Base-by-base conservation (phyloP, 2,329 filamentous ascomycete genomes). In the Sporothrix brasiliensis region DNA sequence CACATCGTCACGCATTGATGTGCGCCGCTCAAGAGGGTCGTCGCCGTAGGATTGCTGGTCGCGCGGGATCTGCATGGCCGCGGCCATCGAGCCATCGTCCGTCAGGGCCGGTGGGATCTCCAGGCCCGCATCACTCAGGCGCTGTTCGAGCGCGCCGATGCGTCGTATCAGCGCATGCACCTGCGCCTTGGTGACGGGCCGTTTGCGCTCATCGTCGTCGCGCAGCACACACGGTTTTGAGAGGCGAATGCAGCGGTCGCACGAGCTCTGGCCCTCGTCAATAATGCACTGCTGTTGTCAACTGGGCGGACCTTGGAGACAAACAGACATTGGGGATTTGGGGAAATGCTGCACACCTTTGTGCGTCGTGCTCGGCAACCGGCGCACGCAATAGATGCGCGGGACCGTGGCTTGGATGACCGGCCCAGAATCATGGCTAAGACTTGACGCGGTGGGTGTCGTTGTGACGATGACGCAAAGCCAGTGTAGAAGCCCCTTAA, bases 361-460 rank as follows among this genome's bases (percentile, higher is more conserved):
- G 68, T 72, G 13, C 71, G 63, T n/a, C 71, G 68, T 14, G 68
- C 68, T 5, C 70, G 71, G 50, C 71, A 72, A 14, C 71, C 71
- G 56, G 71, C 66, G 24, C 71, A 72, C 24, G 71, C 71, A 65
- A 72, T 68, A 5, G 68, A 72, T 13, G 71, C 71, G 54, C 71
- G 71, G 14, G 69, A 70, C 56, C 71, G 63, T 30, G 68, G 68
- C 65, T 72, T 72, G 9, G 68, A 69, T 21, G 65, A 69, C 54
- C 49, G 68, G 24, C 70, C 70, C 49, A 70, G 68, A 16, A 69
- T 72, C 68, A 70, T 72, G 10, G 19, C n/a, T 34, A 24, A 4
- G 10, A 5, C n/a, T 24, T 16, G 65, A 34, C 50, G 39, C 50
- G 39, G 11, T 13, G 5, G 6, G 34, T 21, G 9, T n/a, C 19